Evolutionary conservation across 73 alveolate species (phyloP).

Genomic region (Uronychia binucleata): DNA sequence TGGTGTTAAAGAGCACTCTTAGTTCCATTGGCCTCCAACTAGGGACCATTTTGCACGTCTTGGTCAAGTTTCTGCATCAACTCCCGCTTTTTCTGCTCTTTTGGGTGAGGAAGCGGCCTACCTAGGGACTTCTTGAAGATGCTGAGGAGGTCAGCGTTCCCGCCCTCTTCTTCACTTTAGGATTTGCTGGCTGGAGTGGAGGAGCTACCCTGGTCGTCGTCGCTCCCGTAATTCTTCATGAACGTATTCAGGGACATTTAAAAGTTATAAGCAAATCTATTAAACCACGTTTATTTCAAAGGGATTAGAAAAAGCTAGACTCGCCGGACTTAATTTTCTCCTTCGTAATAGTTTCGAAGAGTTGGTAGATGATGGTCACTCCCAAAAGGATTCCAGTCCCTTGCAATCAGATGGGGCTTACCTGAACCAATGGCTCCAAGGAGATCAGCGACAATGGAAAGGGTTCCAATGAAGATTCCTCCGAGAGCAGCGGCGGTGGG

Average conservation of each 20-base stretch:
- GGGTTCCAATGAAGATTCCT: slow-evolving; percentile 99
- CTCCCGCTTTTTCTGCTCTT: background rate
- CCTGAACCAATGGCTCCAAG: slow-evolving; percentile 99
- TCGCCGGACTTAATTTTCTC: slow-evolving; percentile 74
- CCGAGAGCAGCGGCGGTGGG: slow-evolving; percentile 99
- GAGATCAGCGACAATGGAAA: slow-evolving; percentile 98
- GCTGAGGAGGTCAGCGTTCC: background rate
- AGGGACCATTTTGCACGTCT: no score
- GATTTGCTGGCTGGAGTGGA: background rate
- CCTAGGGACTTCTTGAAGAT: background rate
- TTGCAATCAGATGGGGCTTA: background rate
- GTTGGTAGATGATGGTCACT: slow-evolving; percentile 98
- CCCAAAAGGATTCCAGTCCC: slow-evolving; percentile 99
- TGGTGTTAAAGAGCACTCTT: no score
- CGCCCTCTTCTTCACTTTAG: background rate
- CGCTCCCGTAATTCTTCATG: background rate
- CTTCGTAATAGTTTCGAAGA: slow-evolving; percentile 95
- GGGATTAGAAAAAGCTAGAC: slow-evolving; percentile 14
- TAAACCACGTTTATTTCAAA: background rate
- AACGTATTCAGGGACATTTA: background rate
- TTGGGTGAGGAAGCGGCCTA: background rate
- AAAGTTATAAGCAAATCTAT: background rate
- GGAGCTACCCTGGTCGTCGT: background rate
- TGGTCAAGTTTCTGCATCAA: no score
- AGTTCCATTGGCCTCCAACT: no score